A percentile compares a stretch with the other conserved stretches of the same genome.
These are phyloP conservation scores for Mariannaea sp. DNA, from an alignment of 2,329 filamentous ascomycete genomes.

Conservation along the genomic window DNA sequence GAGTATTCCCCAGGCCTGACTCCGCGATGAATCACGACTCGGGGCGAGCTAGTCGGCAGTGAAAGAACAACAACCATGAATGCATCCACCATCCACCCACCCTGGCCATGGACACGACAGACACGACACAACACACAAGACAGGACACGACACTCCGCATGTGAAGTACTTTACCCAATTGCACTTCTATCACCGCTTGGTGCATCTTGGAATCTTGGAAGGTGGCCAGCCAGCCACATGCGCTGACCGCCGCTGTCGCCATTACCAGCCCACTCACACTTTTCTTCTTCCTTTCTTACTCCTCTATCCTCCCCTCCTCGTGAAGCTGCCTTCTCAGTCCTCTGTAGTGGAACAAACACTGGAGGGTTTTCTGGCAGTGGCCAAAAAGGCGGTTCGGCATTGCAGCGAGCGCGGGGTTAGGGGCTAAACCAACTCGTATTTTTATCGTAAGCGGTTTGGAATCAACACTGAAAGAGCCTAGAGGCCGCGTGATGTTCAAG, in stretches of 20 bases:
- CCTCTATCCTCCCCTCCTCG: no score
- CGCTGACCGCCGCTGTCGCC: slow-evolving; percentile 7
- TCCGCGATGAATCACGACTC: slow-evolving; percentile 2
- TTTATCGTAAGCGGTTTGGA: background rate
- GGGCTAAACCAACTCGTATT: slow-evolving; percentile 11
- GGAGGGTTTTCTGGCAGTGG: slow-evolving; percentile 5
- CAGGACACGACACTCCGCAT: slow-evolving; percentile 14
- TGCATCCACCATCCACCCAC: slow-evolving; percentile 2
- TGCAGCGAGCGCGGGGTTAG: background rate
- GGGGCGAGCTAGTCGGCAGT: background rate
- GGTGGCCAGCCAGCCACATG: background rate
- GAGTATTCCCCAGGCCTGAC: background rate
- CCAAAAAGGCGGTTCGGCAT: background rate
- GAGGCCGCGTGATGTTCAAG: slow-evolving; percentile 7
- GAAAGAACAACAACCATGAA: background rate
- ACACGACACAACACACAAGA: background rate
- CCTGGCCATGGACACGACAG: slow-evolving; percentile 5
- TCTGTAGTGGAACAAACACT: no score
- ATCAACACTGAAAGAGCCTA: background rate
- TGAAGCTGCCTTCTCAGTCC: no score
- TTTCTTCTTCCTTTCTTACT: no score
- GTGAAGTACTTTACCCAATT: no score
- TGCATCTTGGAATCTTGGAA: background rate
- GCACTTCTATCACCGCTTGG: slow-evolving; percentile 5
- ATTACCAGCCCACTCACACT: slow-evolving; percentile 15